A percentile compares a stretch with the other conserved stretches of the same genome.
Conservation (phyloP, 805 yeast species). For the Komagataella kurtzmanii region DNA sequence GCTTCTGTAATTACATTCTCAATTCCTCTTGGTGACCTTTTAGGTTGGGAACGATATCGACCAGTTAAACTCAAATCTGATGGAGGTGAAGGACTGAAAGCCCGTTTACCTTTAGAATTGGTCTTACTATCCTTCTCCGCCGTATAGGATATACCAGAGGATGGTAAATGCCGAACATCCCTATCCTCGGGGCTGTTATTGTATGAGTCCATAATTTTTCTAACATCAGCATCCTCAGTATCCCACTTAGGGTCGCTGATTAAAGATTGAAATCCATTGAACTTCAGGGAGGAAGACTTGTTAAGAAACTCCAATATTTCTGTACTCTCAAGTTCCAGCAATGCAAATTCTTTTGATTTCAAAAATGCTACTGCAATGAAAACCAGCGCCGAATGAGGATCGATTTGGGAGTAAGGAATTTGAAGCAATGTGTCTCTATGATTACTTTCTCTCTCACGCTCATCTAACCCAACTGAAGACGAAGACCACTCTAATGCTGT, state of each 20-base stretch:
- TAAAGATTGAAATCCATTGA: constrained; percentile 15
- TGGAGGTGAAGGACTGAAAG: neutral
- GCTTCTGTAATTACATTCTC: constrained; percentile 66
- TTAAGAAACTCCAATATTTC: constrained; percentile 74
- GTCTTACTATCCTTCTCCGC: neutral
- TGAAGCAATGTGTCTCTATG: neutral
- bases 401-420: constrained; percentile 18
- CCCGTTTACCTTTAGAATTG: neutral
- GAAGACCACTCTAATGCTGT: constrained; percentile 1
- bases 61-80: neutral
- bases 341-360: constrained; percentile 64
- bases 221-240: neutral
- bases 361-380: constrained; percentile 70
- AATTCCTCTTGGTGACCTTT: constrained; percentile 29
- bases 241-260: constrained; percentile 1
- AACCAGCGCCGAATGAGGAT: constrained; percentile 64
- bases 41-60: neutral
- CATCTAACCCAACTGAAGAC: neutral
- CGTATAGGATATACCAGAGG: neutral
- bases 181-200: neutral
- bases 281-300: constrained; percentile 34
- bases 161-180: neutral
- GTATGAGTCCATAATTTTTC: neutral
- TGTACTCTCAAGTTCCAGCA: constrained; percentile 80
- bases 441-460: neutral